Evolutionary conservation across 768 basidiomycete genomes (phyloP).

Genomic region (Termitomyces sp.): DNA sequence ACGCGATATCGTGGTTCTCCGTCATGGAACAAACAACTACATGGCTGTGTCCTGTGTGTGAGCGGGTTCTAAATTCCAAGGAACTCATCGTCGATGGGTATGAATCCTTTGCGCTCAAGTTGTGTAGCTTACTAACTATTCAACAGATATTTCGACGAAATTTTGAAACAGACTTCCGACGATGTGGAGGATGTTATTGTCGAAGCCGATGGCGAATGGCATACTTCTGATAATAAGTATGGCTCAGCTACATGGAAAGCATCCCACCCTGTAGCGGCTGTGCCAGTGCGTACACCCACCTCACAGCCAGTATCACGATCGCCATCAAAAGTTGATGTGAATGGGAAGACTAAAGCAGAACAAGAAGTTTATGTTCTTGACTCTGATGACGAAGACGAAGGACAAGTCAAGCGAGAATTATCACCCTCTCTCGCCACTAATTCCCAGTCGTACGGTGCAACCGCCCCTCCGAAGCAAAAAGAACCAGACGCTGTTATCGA

Average conservation of each 20-base stretch:
- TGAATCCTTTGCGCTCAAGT: conserved; percentile 15
- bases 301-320: conserved; percentile 22
- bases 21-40: conserved; percentile 97
- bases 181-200: conserved; percentile 89
- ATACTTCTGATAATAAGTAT: conserved; percentile 84
- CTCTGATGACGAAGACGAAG: conserved; percentile 79
- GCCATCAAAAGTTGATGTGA: conserved; percentile 27
- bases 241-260: conserved; percentile 73
- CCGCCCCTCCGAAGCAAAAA: conserved; percentile 27
- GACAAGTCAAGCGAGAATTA: conserved; percentile 71
- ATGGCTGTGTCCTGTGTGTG: conserved; percentile 94
- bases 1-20: conserved; percentile 90
- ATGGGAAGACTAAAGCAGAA: conserved; percentile 46
- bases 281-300: conserved; percentile 29
- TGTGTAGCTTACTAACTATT: neutral
- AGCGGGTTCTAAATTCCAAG: conserved; percentile 69
- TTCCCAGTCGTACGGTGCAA: conserved; percentile 34
- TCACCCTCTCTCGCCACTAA: conserved; percentile 60
- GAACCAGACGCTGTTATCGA: conserved; percentile 67
- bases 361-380: conserved; percentile 67
- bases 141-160: conserved; percentile 81
- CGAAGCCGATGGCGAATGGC: conserved; percentile 96
- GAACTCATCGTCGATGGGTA: conserved; percentile 94
- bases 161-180: conserved; percentile 75
- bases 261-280: conserved; percentile 35